Base-by-base conservation (phyloP, 768 basidiomycete species). In the Panaeolus cyanescens region DNA sequence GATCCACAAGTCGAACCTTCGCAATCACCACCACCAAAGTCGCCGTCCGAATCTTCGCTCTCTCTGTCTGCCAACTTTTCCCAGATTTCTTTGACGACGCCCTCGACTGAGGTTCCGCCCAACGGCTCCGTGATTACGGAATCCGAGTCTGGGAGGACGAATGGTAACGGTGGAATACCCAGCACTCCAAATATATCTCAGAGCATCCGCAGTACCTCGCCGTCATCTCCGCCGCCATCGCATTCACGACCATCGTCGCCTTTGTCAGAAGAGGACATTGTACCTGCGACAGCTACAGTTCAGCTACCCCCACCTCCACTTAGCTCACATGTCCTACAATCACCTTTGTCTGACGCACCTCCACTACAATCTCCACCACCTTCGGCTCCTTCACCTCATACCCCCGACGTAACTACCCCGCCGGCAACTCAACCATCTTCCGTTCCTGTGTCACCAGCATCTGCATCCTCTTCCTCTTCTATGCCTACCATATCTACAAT, bases 51-150 rank as follows among this genome's bases (percentile, higher is more conserved):
- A 30, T 72, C 73, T 10, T 61, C 64, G 28, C 64, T 73, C n/a
- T 73, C 77, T 19, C 67, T 50, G 1, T 50, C 45, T 50, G 9
- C 72, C 25, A 70, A 73, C 28, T 79, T 80, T 64, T 77, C 78
- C 10, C 77, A 75, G 58, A 77, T 79, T 66, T 77, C 76, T 25
- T 72, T 77, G 7, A 73, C 73, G 20, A 61, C 65, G 6, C 55
- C 70, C 25, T 50, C 45, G 25, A 6, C 25, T 25, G 45, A 50
- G 45, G 7, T 6, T 28, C 25, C 45, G 15, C 6, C 10, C 25
- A 50, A 50, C 8, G 25, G 6, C 6, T 15, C 7, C 3, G 17
- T 15, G 7, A 10, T 12, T 28, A 7, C 25, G 3, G 45, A 28
- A 50, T 2, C 22, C 22, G 30, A 50, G 19, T 28, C 12, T 15